These are phyloP conservation scores for Quaeritorhiza haematococci DNA, from an alignment of 371 early-diverging fungal genomes.

Conservation along the genomic window DNA sequence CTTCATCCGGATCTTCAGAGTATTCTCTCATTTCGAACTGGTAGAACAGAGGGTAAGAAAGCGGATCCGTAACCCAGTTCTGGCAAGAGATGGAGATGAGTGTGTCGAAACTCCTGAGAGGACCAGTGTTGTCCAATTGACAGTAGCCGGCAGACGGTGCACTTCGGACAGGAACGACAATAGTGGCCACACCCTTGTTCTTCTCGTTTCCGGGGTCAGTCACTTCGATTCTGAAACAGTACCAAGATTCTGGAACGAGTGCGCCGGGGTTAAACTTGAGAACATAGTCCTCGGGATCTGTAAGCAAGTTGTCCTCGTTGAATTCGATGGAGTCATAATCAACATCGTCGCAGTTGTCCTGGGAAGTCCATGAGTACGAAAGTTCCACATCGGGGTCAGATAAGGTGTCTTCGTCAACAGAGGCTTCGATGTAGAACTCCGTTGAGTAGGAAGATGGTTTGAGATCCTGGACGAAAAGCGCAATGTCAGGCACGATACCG, in stretches of 20 bases:
- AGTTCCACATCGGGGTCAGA: constrained; percentile 3
- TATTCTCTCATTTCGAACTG: constrained; percentile 8
- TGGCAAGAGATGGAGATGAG: no score
- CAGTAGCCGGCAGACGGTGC: constrained; percentile 18
- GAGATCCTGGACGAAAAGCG: not conserved
- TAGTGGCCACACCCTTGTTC: not conserved
- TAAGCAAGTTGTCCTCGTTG: constrained; percentile 10
- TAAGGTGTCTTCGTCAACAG: constrained; percentile 12
- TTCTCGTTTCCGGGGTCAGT: constrained; percentile 1
- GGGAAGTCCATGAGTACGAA: constrained; percentile 14
- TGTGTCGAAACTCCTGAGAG: constrained; percentile 10
- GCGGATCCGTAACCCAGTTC: constrained; percentile 13
- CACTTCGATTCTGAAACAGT: constrained; percentile 18
- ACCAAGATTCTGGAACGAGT: constrained; percentile 5
- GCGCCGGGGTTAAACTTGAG: constrained; percentile 16
- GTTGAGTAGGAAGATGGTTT: constrained; percentile 11
- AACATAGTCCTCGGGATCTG: constrained; percentile 4
- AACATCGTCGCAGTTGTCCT: constrained; percentile 6
- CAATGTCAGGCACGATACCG: constrained; percentile 6
- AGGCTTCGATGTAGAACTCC: constrained; percentile 8
- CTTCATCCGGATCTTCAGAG: no score
- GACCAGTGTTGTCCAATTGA: not conserved
- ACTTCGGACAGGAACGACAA: constrained; percentile 4
- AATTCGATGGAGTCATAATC: constrained; percentile 11
- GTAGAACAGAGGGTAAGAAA: constrained; percentile 19